Evolutionary conservation across 2,329 filamentous ascomycete genomes (phyloP), one percentile per base, ranked within the genome.

Genomic region (Cladophialophora chaetospira): DNA sequence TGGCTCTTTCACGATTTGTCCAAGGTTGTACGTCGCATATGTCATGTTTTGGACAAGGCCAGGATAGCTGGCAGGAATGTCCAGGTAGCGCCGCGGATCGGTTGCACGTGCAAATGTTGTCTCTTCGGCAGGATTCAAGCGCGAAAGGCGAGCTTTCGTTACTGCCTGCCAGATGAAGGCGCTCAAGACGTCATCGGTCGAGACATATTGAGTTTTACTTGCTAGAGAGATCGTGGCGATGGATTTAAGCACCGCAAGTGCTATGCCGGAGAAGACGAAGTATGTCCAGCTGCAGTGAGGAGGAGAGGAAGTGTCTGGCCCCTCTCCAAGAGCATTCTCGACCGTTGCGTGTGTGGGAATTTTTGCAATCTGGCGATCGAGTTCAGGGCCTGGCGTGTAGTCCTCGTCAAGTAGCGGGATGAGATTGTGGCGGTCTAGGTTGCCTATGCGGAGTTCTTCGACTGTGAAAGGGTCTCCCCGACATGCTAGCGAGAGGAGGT

Each of bases 121-220:
- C 2, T 23, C 42, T 4, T 52, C 15, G n/a, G 53, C 40, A 1
- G 58, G 15, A n/a, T 2, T 53, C 26, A 79, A 57, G 1, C 76
- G 74, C 0, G 68, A 57, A 0, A 71, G 63, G 11, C 81, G 75
- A 0, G 71, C 74, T 26, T 75, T 75, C 0, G 69, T 68, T 8
- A 79, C 63, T 0, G 70, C 71, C 57, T 79, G 72, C 78, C 78
- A 84, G 53, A 82, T 68, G 44, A 83, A 76, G 0, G 79, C 79
- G 2, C 69, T 77, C 11, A 84, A 67, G 2, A 75, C 71, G 63
- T 85, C 82, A 53, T 85, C 80, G 0, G 80, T 83, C 1, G 80
- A 81, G 19, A 83, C 65, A 59, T 73, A 82, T 2, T 21, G 29
- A 5, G 29, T 10, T 33, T 35, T 3, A 63, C 43, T 2, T 48